phyloP scores from a whole-genome alignment of 2,329 filamentous ascomycete genomes.

The Dendrostoma leiphaemia region DNA sequence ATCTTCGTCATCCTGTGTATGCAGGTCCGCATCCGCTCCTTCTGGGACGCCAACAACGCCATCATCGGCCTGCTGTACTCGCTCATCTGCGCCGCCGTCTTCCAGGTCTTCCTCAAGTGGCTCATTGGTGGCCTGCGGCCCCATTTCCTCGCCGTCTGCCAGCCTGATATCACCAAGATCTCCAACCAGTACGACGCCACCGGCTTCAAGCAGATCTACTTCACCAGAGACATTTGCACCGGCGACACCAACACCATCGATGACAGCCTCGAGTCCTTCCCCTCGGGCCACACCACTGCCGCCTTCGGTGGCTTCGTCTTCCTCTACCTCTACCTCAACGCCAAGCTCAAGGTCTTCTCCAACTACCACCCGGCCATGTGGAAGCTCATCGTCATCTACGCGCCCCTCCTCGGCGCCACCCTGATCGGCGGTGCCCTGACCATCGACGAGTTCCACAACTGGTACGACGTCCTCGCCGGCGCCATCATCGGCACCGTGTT shows the following conservation, averaged over 20 bases:
- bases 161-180: slow-evolving; percentile 51
- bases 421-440: slow-evolving; percentile 69
- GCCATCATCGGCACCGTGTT: slow-evolving; percentile 60
- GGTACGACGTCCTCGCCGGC: slow-evolving; percentile 71
- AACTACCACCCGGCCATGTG: slow-evolving; percentile 73
- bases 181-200: slow-evolving; percentile 43
- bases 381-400: slow-evolving; percentile 66
- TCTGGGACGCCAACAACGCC: slow-evolving; percentile 72
- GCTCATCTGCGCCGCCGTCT: slow-evolving; percentile 68
- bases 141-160: slow-evolving; percentile 69
- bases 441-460: slow-evolving; percentile 73
- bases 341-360: slow-evolving; percentile 72
- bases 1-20: slow-evolving; percentile 63
- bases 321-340: slow-evolving; percentile 72
- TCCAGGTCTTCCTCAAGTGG: slow-evolving; percentile 75
- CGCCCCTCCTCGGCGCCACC: slow-evolving; percentile 64
- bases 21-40: slow-evolving; percentile 66
- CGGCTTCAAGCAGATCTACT: slow-evolving; percentile 59
- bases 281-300: slow-evolving; percentile 71
- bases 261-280: slow-evolving; percentile 69
- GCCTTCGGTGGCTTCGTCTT: slow-evolving; percentile 72
- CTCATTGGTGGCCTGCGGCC: slow-evolving; percentile 72
- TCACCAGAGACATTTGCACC: slow-evolving; percentile 68
- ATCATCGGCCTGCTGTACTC: slow-evolving; percentile 68
- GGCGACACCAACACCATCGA: slow-evolving; percentile 64